Base-by-base conservation (phyloP, 1,284 basidiomycete genomes). In the Abortiporus biennis region DNA sequence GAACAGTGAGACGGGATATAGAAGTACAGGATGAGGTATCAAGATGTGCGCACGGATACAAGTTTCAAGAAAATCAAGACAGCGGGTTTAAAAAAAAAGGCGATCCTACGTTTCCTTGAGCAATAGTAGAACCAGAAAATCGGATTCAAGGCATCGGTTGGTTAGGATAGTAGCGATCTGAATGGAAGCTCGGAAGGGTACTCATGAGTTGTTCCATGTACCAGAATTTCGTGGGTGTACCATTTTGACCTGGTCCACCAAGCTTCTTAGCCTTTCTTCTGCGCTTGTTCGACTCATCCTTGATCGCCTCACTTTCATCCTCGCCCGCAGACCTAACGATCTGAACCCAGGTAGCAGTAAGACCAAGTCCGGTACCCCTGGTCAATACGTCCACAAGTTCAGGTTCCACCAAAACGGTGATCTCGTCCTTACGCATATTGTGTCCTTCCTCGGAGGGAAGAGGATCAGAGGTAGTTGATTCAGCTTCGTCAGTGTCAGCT, bases 281-380 rank as follows among this genome's bases (percentile, higher is more conserved):
- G 3, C 27, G 16, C 24, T 42, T 36, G 37, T 44, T 35, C 23
- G n/a, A 24, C 41, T 24, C 38, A 15, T 19, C 31, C 19, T 44
- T 43, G n/a, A 39, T 41, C 19, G 38, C 43, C 19, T 42, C 43
- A 17, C 47, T 48, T 24, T 46, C 44, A n/a, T 44, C 49, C n/a
- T 45, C 39, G 6, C 44, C 42, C 41, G 53, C 56, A 39, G 55
- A 59, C 42, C 74, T 68, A 17, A 59, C 72, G 32, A 83, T 59
- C 57, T 85, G 79, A 2, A 84, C 70, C 71, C 76, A 85, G 40
- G 74, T 73, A 12, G 71, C 82, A 3, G 66, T 68, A 25, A 80
- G 43, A 1, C 75, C 76, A 62, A 83, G 73, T 0, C 77, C 78
- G 0, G 72, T 55, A 6, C 51, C 48, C 13, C 17, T n/a, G 33